Conservation (phyloP, 768 basidiomycete genomes). For the Termitomyces sp. region DNA sequence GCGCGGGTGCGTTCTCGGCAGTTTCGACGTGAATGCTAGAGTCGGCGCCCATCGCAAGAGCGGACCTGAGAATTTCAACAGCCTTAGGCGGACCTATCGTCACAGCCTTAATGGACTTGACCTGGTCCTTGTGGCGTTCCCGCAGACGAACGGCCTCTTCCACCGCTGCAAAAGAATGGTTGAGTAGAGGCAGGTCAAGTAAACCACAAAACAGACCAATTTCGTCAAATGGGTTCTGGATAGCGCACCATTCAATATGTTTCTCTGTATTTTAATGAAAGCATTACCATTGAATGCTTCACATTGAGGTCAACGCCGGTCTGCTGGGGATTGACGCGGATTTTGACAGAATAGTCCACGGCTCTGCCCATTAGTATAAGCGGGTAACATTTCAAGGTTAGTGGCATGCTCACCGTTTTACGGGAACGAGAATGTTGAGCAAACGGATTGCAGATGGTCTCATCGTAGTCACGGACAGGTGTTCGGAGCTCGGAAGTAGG, state of each 20-base stretch:
- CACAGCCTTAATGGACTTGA: conserved; percentile 86
- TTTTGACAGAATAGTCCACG: conserved; percentile 98
- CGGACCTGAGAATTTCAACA: conserved; percentile 87
- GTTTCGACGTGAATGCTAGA: conserved; percentile 86
- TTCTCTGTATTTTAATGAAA: neutral
- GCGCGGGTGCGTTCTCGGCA: conserved; percentile 63
- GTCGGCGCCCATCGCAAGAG: conserved; percentile 98
- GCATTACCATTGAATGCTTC: conserved; percentile 95
- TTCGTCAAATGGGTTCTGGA: conserved; percentile 96
- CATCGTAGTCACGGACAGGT: conserved; percentile 41
- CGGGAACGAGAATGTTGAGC: conserved; percentile 89
- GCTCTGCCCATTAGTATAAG: conserved; percentile 41
- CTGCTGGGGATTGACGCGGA: conserved; percentile 92
- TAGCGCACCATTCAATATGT: neutral
- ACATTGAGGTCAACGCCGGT: conserved; percentile 96
- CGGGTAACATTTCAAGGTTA: neutral
- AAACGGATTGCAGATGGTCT: conserved; percentile 65
- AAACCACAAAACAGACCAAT: conserved; percentile 56
- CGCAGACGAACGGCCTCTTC: conserved; percentile 97
- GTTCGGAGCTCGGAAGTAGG: neutral
- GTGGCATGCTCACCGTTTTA: conserved; percentile 64
- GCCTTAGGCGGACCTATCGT: conserved; percentile 94
- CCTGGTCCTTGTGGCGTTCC: conserved; percentile 67
- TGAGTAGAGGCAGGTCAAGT: neutral
- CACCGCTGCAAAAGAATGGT: conserved; percentile 52